These are phyloP conservation scores for Paspalum notatum DNA, from an alignment of 176 grass and related monocot species.

Conservation along the genomic window DNA sequence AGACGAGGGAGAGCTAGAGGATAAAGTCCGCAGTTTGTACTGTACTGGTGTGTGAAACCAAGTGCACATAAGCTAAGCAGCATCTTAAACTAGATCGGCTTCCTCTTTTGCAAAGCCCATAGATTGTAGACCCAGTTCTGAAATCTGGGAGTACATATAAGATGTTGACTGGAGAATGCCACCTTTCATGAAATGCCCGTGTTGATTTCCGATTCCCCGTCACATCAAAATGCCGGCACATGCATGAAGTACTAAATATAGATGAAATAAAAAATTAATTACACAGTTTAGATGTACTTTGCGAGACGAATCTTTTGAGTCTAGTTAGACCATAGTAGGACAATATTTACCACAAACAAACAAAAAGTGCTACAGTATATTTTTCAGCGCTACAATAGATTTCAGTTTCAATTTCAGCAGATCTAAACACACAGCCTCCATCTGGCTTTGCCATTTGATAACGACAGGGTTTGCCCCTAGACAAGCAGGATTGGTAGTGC, in stretches of 20 bases:
- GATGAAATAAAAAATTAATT: too few relatives aligned
- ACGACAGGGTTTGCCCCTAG: neutral
- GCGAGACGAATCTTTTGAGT: too few relatives aligned
- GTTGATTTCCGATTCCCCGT: too few relatives aligned
- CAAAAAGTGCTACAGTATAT: too few relatives aligned
- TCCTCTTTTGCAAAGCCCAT: conserved; percentile 25
- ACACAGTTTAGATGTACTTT: too few relatives aligned
- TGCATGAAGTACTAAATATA: too few relatives aligned
- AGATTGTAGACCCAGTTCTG: conserved; percentile 32
- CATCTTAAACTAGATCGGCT: conserved; percentile 23
- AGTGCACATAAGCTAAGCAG: conserved; percentile 37
- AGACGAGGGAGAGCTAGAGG: conserved; percentile 27
- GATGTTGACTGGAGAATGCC: conserved; percentile 49
- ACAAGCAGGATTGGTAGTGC: neutral
- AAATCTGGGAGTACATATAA: conserved; percentile 34
- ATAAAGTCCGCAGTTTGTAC: neutral
- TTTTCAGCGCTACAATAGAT: too few relatives aligned
- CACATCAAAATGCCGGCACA: too few relatives aligned
- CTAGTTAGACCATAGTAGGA: too few relatives aligned
- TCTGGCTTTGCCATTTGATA: neutral
- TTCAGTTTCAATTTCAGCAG: too few relatives aligned
- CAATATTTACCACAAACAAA: too few relatives aligned
- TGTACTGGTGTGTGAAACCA: conserved; percentile 5
- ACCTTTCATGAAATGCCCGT: neutral
- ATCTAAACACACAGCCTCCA: too few relatives aligned